Conservation (phyloP, 768 basidiomycete species). For the Kwoniella shandongensis region DNA sequence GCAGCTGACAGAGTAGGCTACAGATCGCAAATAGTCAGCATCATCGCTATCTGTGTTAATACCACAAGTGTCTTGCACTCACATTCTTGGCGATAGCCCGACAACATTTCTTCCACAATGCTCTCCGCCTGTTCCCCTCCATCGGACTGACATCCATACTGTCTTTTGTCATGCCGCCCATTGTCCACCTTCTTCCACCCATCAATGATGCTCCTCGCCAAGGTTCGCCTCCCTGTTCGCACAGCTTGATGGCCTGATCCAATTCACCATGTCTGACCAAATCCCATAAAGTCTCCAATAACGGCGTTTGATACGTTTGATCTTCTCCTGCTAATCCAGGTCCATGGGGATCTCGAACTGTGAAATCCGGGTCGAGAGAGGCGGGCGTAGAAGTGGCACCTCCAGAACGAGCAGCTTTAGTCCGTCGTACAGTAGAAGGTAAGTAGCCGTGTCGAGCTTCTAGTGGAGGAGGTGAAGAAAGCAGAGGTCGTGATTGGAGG, state of each 20-base stretch:
- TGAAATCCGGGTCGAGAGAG: conserved; percentile 48
- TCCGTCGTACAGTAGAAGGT: conserved; percentile 38
- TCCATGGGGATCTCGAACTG: conserved; percentile 44
- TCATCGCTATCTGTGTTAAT: neutral
- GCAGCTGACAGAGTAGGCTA: conserved; percentile 64
- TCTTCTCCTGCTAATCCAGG: conserved; percentile 45
- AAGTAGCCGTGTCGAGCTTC: conserved; percentile 49
- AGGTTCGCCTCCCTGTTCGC: conserved; percentile 77
- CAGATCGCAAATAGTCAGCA: neutral
- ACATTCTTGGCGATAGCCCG: conserved; percentile 75
- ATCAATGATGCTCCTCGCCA: conserved; percentile 90
- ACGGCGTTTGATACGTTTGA: conserved; percentile 76
- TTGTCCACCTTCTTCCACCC: conserved; percentile 67
- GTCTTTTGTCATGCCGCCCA: conserved; percentile 37
- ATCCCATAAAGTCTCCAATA: conserved; percentile 74
- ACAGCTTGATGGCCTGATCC: conserved; percentile 78
- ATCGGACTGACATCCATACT: conserved; percentile 18
- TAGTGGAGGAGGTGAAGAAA: conserved; percentile 36
- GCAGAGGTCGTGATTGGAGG: conserved; percentile 39
- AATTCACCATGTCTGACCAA: conserved; percentile 81
- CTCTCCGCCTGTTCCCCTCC: conserved; percentile 71
- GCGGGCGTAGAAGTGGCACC: conserved; percentile 1
- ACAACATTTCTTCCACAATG: conserved; percentile 86
- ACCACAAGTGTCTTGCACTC: conserved; percentile 47
- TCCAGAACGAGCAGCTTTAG: conserved; percentile 21